phyloP scores from a whole-genome alignment of 2,329 filamentous ascomycete species.

The Fusarium pseudonygamai region DNA sequence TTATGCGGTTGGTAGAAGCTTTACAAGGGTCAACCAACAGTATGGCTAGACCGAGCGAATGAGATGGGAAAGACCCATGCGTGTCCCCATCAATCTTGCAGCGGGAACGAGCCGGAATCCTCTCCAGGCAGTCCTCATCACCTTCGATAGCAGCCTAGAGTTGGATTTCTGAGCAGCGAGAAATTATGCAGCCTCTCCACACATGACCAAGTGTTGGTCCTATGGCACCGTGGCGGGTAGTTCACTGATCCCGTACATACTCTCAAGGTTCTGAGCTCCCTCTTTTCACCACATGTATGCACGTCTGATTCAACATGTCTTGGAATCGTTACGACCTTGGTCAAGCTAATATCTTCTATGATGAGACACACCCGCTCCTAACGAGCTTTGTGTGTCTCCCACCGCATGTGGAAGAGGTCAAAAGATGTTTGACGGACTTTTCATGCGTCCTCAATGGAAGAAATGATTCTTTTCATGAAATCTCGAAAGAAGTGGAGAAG shows the following conservation, averaged over 20 bases:
- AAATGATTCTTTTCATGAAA: not conserved
- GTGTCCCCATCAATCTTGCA: accelerated
- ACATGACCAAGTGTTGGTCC: not conserved
- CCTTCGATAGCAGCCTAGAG: accelerated
- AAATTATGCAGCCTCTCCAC: not conserved
- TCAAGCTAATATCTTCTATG: conserved; percentile 8
- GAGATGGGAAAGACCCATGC: accelerated
- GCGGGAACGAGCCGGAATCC: not conserved
- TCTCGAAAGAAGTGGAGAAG: accelerated
- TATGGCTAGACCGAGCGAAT: not conserved
- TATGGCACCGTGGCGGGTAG: accelerated
- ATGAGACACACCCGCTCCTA: not conserved
- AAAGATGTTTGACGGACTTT: conserved; percentile 17
- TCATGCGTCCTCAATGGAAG: not conserved
- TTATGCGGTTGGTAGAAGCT: not conserved
- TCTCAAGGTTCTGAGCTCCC: not conserved
- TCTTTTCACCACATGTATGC: accelerated
- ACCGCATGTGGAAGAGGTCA: conserved; percentile 17
- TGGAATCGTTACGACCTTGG: conserved; percentile 9
- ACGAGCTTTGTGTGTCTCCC: not conserved
- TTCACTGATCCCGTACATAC: not conserved
- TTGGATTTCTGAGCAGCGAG: not conserved
- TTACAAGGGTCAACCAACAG: not conserved
- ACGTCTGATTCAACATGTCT: not conserved
- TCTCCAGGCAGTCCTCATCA: not conserved